These are phyloP conservation scores for Colletotrichum agaves DNA, from an alignment of 2,329 filamentous ascomycete species.

Conservation along the genomic window DNA sequence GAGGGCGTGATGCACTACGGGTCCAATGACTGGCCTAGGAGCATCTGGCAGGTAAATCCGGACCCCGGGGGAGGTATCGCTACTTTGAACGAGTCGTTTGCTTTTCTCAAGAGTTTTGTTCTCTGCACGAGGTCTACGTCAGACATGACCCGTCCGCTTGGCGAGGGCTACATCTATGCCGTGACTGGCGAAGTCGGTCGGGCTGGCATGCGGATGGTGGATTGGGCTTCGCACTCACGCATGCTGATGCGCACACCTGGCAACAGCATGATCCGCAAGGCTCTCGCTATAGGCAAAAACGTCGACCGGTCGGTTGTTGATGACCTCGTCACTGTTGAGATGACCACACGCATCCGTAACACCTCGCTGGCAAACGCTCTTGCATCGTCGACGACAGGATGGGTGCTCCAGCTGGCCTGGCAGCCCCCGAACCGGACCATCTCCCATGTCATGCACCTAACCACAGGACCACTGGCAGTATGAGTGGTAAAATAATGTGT, in stretches of 20 bases:
- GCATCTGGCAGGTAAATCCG: constrained; percentile 27
- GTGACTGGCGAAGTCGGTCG: constrained; percentile 25
- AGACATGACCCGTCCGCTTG: constrained; percentile 16
- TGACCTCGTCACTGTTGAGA: constrained; percentile 26
- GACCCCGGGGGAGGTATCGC: constrained; percentile 35
- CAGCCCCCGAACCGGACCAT: constrained; percentile 32
- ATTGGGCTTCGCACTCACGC: constrained; percentile 20
- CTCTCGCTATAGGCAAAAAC: constrained; percentile 6
- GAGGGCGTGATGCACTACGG: constrained; percentile 37
- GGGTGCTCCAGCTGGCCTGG: constrained; percentile 31
- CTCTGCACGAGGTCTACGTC: constrained; percentile 27
- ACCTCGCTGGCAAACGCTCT: not conserved
- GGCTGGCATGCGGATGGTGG: constrained; percentile 19
- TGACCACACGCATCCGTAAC: constrained; percentile 23
- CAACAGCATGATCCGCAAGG: constrained; percentile 30
- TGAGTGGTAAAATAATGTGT: not conserved
- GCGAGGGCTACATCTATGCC: constrained; percentile 31
- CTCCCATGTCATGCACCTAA: constrained; percentile 34
- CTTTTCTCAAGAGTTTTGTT: constrained; percentile 27
- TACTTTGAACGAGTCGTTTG: constrained; percentile 28
- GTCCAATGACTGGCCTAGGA: constrained; percentile 32
- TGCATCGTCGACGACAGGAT: constrained; percentile 18
- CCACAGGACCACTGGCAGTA: constrained; percentile 18
- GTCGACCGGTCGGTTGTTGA: constrained; percentile 18
- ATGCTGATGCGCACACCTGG: constrained; percentile 12